phyloP scores from a whole-genome alignment of 768 basidiomycete species.

The Tulasnella sp. region DNA sequence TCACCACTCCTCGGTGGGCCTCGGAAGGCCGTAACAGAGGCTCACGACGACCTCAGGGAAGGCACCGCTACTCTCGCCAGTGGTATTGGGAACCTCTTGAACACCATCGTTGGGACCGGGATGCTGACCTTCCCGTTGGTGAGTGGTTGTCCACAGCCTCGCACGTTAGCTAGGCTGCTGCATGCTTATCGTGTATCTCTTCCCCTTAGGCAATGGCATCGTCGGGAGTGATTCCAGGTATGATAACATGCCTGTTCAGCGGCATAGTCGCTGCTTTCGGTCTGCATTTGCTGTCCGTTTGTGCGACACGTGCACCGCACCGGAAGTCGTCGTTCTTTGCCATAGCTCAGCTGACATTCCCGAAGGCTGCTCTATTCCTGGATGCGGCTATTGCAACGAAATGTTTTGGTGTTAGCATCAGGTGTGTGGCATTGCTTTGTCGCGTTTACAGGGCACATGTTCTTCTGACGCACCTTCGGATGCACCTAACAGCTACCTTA shows the following conservation, averaged over 20 bases:
- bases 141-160: neutral
- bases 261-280: slow-evolving; percentile 70
- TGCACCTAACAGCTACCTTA: slow-evolving; percentile 49
- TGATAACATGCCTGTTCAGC: slow-evolving; percentile 75
- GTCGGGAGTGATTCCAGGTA: slow-evolving; percentile 78
- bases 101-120: slow-evolving; percentile 88
- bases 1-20: slow-evolving; percentile 43
- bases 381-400: slow-evolving; percentile 92
- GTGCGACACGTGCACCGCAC: slow-evolving; percentile 63
- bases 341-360: slow-evolving; percentile 76
- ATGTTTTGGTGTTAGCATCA: slow-evolving; percentile 93
- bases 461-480: neutral
- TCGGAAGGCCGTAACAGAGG: slow-evolving; percentile 21
- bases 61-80: slow-evolving; percentile 60
- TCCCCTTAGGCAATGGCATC: slow-evolving; percentile 68
- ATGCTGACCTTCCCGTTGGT: slow-evolving; percentile 40
- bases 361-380: slow-evolving; percentile 74
- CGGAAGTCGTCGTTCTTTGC: slow-evolving; percentile 74
- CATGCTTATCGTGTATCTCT: neutral
- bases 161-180: neutral
- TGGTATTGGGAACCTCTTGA: slow-evolving; percentile 66
- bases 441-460: neutral
- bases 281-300: slow-evolving; percentile 74
- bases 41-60: slow-evolving; percentile 29
- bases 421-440: slow-evolving; percentile 34